A percentile compares a stretch with the other conserved stretches of the same genome.
Evolutionary conservation across 192 early-diverging fungal genomes (phyloP).

Genomic region (Funneliformis mosseae): DNA sequence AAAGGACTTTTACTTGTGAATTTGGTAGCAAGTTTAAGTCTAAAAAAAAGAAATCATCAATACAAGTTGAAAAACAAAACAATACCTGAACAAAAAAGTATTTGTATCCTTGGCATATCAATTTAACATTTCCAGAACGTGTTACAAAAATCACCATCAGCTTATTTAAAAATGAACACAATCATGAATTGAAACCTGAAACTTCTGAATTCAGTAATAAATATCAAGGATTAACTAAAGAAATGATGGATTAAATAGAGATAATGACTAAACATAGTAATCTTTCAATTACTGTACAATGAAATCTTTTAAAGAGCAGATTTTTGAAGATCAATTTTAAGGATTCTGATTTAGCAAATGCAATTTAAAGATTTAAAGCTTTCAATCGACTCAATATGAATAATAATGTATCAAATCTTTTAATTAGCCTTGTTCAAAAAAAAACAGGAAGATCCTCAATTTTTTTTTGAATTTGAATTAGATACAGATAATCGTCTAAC

Average conservation of each 20-base stretch:
- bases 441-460: neutral
- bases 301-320: neutral
- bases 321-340: neutral
- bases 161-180: neutral
- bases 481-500: neutral
- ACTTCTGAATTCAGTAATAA: neutral
- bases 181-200: neutral
- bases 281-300: neutral
- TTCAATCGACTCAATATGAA: neutral
- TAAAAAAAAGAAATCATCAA: neutral
- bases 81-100: neutral
- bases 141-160: neutral
- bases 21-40: neutral
- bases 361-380: neutral
- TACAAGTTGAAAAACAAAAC: neutral
- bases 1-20: neutral
- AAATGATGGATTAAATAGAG: neutral
- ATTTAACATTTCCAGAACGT: neutral
- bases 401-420: neutral
- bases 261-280: neutral
- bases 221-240: neutral
- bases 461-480: neutral
- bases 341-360: neutral
- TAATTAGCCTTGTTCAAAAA: neutral
- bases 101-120: neutral